Percentiles rank a stretch among this genome's conserved stretches.
Conservation (phyloP, 148 eudicot genomes). For the Salicornia ramosissima region DNA sequence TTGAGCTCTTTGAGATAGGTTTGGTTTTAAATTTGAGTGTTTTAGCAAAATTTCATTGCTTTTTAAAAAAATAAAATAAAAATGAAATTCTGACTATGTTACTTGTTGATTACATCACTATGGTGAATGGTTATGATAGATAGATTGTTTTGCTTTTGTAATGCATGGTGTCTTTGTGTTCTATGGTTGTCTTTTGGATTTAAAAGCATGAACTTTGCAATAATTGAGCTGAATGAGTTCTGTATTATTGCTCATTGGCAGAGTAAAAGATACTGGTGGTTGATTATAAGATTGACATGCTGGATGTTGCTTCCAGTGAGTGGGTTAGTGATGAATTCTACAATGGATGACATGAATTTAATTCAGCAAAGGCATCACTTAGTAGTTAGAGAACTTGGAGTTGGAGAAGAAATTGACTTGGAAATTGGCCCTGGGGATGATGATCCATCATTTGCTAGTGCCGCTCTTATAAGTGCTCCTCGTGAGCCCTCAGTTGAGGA, state of each 20-base stretch:
- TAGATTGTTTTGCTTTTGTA: not conserved
- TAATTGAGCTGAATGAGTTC: slow-evolving; percentile 12
- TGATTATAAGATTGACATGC: slow-evolving; percentile 56
- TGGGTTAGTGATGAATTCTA: slow-evolving; percentile 77
- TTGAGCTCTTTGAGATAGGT: not conserved
- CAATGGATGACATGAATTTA: slow-evolving; percentile 86
- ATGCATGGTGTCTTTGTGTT: not conserved
- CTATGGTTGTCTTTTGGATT: slow-evolving; percentile 3
- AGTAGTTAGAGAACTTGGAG: slow-evolving; percentile 78
- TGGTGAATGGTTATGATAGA: not conserved
- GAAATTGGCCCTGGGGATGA: slow-evolving; percentile 89
- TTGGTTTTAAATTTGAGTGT: not conserved
- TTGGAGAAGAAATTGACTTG: slow-evolving; percentile 90
- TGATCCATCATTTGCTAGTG: slow-evolving; percentile 62
- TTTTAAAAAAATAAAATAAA: no score
- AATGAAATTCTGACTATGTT: no score
- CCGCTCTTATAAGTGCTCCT: slow-evolving; percentile 53
- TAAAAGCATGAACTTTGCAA: not conserved
- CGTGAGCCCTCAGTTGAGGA: slow-evolving; percentile 69
- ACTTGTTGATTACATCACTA: not conserved
- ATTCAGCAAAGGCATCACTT: slow-evolving; percentile 93
- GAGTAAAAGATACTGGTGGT: slow-evolving; percentile 17
- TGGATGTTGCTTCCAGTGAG: slow-evolving; percentile 79
- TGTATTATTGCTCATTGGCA: slow-evolving; percentile 5
- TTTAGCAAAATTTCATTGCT: not conserved